phyloP scores from a whole-genome alignment of 805 yeast species.

The Candida khao-thaluensis region DNA sequence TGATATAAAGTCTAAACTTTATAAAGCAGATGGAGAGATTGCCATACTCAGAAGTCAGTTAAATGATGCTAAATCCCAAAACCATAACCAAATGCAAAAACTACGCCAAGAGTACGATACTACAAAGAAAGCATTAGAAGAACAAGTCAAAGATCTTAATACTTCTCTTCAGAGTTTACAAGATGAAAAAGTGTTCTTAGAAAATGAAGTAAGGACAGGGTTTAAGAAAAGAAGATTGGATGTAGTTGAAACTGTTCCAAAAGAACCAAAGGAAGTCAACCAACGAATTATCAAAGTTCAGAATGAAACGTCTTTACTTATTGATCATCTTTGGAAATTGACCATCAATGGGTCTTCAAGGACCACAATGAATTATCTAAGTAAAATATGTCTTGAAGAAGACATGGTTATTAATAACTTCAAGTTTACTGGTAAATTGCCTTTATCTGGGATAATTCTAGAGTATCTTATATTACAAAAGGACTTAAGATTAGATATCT shows the following conservation, averaged over 20 bases:
- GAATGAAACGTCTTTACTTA: conserved; percentile 33
- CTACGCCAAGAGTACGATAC: conserved; percentile 20
- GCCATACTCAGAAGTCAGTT: conserved; percentile 72
- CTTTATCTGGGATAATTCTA: conserved; percentile 36
- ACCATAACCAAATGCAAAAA: conserved; percentile 34
- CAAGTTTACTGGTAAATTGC: conserved; percentile 25
- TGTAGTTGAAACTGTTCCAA: background rate
- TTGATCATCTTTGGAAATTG: conserved; percentile 36
- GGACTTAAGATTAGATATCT: conserved; percentile 48
- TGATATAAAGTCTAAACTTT: conserved; percentile 29
- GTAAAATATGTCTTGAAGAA: conserved; percentile 29
- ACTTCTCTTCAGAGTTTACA: conserved; percentile 36
- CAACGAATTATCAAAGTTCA: conserved; percentile 22
- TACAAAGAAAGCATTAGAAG: conserved; percentile 24
- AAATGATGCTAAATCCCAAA: conserved; percentile 42
- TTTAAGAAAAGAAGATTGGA: background rate
- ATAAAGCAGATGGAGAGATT: conserved; percentile 66
- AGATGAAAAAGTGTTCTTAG: conserved; percentile 43
- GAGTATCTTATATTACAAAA: conserved; percentile 45
- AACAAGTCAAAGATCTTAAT: conserved; percentile 30
- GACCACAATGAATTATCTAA: conserved; percentile 30
- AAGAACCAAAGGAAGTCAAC: background rate
- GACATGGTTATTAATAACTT: conserved; percentile 19
- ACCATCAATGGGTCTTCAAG: conserved; percentile 37
- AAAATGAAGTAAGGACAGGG: conserved; percentile 32